These are phyloP conservation scores for Isatis tinctoria DNA, from an alignment of 345 rosid species.

Conservation along the genomic window DNA sequence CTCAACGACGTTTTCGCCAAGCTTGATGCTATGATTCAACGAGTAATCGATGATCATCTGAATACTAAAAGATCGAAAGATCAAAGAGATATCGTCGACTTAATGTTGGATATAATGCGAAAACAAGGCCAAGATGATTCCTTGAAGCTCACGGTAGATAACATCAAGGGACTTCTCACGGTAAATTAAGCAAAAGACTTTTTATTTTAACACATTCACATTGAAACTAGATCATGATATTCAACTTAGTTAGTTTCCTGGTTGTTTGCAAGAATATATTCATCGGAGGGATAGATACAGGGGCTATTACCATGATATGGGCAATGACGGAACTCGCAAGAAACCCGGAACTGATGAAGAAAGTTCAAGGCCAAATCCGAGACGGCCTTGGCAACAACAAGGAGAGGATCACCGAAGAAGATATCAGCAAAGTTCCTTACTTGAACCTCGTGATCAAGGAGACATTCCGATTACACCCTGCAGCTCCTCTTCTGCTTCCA, in stretches of 20 bases:
- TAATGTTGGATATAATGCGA: constrained; percentile 16
- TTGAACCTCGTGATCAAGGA: constrained; percentile 45
- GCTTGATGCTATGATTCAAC: constrained; percentile 21
- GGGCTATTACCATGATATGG: constrained; percentile 41
- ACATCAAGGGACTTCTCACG: constrained; percentile 47
- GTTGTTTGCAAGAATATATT: constrained; percentile 32
- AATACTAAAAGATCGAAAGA: constrained; percentile 16
- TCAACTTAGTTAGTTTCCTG: neutral
- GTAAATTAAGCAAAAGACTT: constrained; percentile 18
- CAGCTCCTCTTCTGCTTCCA: constrained; percentile 39
- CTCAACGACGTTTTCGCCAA: constrained; percentile 28
- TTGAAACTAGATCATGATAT: neutral
- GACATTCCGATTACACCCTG: constrained; percentile 54
- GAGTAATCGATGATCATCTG: constrained; percentile 37
- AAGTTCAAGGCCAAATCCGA: constrained; percentile 37
- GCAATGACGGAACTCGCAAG: constrained; percentile 40
- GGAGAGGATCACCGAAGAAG: constrained; percentile 28
- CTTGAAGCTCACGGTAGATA: constrained; percentile 30
- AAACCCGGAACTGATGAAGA: constrained; percentile 34
- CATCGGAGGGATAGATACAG: constrained; percentile 42
- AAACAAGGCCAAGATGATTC: constrained; percentile 13
- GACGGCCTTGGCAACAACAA: constrained; percentile 18
- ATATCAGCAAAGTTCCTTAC: constrained; percentile 35
- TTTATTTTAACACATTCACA: neutral
- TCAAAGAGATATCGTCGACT: constrained; percentile 19